Evolutionary conservation across 257 asterid genomes (phyloP), one percentile per base, ranked within the genome.

Genomic region (Cynanchum wilfordii): DNA sequence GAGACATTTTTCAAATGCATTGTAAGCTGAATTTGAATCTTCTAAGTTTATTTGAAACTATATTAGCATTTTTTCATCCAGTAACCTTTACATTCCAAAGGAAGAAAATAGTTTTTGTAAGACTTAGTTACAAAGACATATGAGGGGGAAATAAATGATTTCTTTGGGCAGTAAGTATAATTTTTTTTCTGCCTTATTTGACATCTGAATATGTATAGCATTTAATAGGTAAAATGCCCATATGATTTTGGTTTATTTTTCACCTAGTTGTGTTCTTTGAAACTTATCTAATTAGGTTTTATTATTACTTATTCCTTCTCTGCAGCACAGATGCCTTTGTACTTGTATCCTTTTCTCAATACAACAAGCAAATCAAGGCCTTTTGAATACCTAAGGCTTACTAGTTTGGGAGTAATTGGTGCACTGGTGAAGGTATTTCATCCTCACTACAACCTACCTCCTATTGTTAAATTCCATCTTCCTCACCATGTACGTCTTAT

Each of bases 361-460:
- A 91, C 98, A 30, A 89, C 96, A 56, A 88, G 95, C 90, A 91
- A 91, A 77, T 86, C 96, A 64, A 86, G 95, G 86, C 97, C 99
- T 63, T 88, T 94, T 75, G 99, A 94, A 87, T 88, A 91, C 82
- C 79, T 91, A 84, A 87, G 97, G 90, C 95, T 94, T 79, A 89
- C 99, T 15, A 94, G 98, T 82, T 83, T 94, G 59, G 99, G 99
- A 25, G 97, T 94, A 76, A 88, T 94, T 69, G 99, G 98, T 82
- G 97, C 99, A 76, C 73, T 94, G 77, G 98, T 94, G 80, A 94
- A 94, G 99, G 99, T 94, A 88, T 68, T 83, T 57, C 8, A 69
- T 58, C 29, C 65, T 36, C 68, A 57, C 25, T 44, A 50, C 54
- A 38, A 29, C 12, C 24, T 19, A 36, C 27, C 56, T 55, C 19